Conservation (phyloP, 768 basidiomycete species). For the Russula virescens region DNA sequence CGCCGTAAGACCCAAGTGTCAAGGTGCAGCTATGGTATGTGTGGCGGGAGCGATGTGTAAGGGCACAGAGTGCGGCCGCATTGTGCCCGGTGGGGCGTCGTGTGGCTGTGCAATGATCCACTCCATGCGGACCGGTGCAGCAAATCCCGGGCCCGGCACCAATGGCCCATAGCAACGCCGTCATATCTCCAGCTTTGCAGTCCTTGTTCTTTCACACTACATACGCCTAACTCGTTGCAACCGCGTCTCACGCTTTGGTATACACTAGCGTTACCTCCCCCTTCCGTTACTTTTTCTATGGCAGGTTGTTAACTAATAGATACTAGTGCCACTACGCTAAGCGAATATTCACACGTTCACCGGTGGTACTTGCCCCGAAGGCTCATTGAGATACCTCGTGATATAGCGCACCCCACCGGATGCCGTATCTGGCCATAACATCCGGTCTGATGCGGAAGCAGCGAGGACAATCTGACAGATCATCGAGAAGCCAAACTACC, state of each 20-base stretch:
- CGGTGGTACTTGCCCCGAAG: background rate
- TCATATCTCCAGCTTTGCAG: too few relatives aligned
- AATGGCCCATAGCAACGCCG: too few relatives aligned
- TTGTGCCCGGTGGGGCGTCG: too few relatives aligned
- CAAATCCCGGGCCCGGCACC: background rate
- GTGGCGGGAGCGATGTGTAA: background rate
- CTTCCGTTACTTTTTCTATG: background rate
- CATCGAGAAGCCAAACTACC: background rate
- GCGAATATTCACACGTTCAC: background rate
- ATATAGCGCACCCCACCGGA: background rate
- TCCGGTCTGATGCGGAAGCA: background rate
- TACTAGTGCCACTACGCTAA: background rate
- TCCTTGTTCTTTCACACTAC: too few relatives aligned
- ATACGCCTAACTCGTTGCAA: too few relatives aligned
- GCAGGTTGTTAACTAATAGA: background rate
- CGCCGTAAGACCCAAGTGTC: background rate
- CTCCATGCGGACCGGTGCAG: background rate
- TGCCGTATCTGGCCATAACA: background rate
- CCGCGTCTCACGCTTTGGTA: too few relatives aligned
- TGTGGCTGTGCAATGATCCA: background rate
- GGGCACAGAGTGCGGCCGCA: too few relatives aligned
- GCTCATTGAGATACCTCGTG: too few relatives aligned
- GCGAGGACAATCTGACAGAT: background rate
- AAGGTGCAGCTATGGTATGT: background rate
- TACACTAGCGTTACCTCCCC: too few relatives aligned